phyloP scores from a whole-genome alignment of 441 rosid genomes.

The Pelargonium myrrhifolium region DNA sequence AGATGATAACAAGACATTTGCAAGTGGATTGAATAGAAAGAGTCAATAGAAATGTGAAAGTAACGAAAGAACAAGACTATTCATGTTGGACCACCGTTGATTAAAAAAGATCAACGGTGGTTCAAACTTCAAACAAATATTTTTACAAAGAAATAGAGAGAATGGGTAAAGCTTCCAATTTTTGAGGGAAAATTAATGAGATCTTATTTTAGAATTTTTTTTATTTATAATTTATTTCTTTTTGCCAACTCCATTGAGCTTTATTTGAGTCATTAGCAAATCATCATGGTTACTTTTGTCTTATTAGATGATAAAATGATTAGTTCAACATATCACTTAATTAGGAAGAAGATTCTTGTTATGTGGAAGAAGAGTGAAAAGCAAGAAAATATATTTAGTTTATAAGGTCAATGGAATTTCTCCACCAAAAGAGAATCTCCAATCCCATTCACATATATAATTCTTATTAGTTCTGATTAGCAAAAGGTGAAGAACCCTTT shows the following conservation, averaged over 20 bases:
- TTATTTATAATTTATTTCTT: too few relatives aligned
- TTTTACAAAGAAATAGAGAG: background rate
- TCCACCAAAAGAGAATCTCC: slow-evolving; percentile 23
- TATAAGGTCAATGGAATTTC: slow-evolving; percentile 21
- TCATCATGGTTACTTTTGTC: slow-evolving; percentile 28
- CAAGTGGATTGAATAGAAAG: too few relatives aligned
- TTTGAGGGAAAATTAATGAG: too few relatives aligned
- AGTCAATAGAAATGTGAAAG: too few relatives aligned
- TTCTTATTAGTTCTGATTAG: slow-evolving; percentile 10
- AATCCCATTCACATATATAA: slow-evolving; percentile 9
- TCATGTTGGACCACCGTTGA: too few relatives aligned
- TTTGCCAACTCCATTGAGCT: slow-evolving; percentile 20
- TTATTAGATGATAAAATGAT: slow-evolving; percentile 14
- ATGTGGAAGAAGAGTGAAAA: slow-evolving; percentile 4
- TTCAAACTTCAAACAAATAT: too few relatives aligned
- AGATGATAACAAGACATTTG: too few relatives aligned
- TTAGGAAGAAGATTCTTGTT: slow-evolving; percentile 23
- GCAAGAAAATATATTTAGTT: background rate
- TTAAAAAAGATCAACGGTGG: too few relatives aligned
- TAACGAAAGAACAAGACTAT: too few relatives aligned
- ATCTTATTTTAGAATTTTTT: too few relatives aligned
- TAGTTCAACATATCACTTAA: slow-evolving; percentile 31
- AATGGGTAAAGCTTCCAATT: too few relatives aligned
- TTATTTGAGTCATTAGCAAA: slow-evolving; percentile 12
- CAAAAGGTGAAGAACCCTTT: slow-evolving; percentile 18